Base-by-base conservation (phyloP, 176 grass and related monocot genomes). In the Pontederia crassipes region DNA sequence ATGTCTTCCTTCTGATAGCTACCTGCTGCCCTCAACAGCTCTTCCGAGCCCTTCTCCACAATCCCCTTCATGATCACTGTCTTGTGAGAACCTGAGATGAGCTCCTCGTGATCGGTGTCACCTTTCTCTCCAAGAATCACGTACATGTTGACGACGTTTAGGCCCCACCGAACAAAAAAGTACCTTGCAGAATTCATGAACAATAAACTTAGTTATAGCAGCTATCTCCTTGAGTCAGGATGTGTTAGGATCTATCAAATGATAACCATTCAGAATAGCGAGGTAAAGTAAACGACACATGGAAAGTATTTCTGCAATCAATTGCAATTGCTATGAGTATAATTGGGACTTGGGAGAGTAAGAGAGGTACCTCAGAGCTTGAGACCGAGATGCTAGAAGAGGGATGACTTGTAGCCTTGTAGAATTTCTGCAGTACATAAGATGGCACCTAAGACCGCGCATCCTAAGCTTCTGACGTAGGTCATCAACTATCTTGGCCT, bases 401-500 rank as follows among this genome's bases (percentile, higher is more conserved):
- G 93, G 93, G 45, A 97, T 78, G 67, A 97, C 59, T 63, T 88
- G 93, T 59, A 97, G 77, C 18, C 93, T 88, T 11, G 93, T 97
- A 0, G 79, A 76, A 61, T 88, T 88, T 47, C 93, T 77, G 71
- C 87, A 91, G 56, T 92, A 97, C 74, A 97, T 88, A 48, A 92
- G 54, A 68, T 97, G 93, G 76, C 87, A 97, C 9, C 93, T 84
- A 17, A 91, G 76, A 16, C 87, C 93, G 28, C 84, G 93, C 77
- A 97, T 88, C 79, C 93, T 81, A 54, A 97, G 64, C 76, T 79
- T 85, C 67, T 72, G 79, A 57, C 93, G 72, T 73, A 97, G 74
- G 69, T 91, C 74, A 8, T 91, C 84, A 4, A 97, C 82, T 3
- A 69, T 75, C 13, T 40, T 83, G 76, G 70, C 79, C 93, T 97